These are phyloP conservation scores for Debaryomyces sp. DNA, from an alignment of 1,139 yeast genomes.

Conservation along the genomic window DNA sequence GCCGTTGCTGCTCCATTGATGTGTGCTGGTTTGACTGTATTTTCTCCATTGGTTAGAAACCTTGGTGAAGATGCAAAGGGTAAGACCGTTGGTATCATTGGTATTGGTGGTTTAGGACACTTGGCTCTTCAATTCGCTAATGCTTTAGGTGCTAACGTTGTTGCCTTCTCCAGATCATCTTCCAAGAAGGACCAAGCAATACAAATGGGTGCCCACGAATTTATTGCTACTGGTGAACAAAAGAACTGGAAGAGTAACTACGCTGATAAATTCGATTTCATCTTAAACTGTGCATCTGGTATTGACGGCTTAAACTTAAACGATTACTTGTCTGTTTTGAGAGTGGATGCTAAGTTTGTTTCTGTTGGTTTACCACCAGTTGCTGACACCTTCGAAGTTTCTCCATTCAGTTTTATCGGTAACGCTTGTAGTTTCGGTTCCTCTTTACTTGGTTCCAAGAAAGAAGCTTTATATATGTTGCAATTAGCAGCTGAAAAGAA, in stretches of 20 bases:
- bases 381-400: constrained; percentile 26
- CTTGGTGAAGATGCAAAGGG: constrained; percentile 31
- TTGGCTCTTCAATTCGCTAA: constrained; percentile 44
- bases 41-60: constrained; percentile 52
- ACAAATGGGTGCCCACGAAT: constrained; percentile 40
- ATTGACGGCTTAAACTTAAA: constrained; percentile 37
- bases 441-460: constrained; percentile 39
- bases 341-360: constrained; percentile 50
- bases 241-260: constrained; percentile 33
- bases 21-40: constrained; percentile 71
- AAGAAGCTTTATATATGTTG: constrained; percentile 42
- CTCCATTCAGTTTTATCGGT: constrained; percentile 31
- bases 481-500: constrained; percentile 41
- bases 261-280: constrained; percentile 44
- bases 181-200: constrained; percentile 39
- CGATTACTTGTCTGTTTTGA: constrained; percentile 34
- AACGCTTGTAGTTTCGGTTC: constrained; percentile 36
- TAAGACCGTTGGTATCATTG: constrained; percentile 50
- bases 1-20: constrained; percentile 62
- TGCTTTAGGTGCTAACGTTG: constrained; percentile 45
- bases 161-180: constrained; percentile 41
- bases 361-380: constrained; percentile 56
- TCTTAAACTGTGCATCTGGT: constrained; percentile 52
- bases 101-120: constrained; percentile 52
- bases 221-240: constrained; percentile 43